Evolutionary conservation across 2,329 filamentous ascomycete genomes (phyloP).

Genomic region (Penicillium polonicum): DNA sequence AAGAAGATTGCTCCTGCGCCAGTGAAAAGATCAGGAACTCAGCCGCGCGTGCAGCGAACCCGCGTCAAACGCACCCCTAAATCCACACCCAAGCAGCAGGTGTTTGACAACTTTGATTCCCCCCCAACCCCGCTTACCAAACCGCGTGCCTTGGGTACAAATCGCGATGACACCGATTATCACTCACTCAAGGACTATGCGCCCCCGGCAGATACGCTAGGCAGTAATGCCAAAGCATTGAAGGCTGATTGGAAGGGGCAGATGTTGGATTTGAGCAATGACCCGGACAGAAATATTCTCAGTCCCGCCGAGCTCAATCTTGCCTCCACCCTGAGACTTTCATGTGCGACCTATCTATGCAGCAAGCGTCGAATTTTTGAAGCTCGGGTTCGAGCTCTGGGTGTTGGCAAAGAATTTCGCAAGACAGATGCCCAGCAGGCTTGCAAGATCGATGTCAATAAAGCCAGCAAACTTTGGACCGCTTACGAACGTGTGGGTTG

Average conservation of each 20-base stretch:
- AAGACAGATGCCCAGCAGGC: constrained; percentile 95
- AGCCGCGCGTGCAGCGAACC: constrained; percentile 32
- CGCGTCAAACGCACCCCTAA: constrained; percentile 43
- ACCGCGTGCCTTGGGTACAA: constrained; percentile 54
- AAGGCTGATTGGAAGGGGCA: constrained; percentile 87
- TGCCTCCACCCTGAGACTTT: constrained; percentile 75
- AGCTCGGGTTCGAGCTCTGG: constrained; percentile 65
- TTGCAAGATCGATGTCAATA: constrained; percentile 98
- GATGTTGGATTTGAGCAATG: constrained; percentile 70
- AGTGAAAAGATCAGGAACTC: constrained; percentile 28
- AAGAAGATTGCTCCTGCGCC: constrained; percentile 45
- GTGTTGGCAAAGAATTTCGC: constrained; percentile 77
- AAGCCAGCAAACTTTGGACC: constrained; percentile 87
- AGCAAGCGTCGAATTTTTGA: constrained; percentile 92
- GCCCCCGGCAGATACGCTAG: constrained; percentile 66
- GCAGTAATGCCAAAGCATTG: constrained; percentile 65
- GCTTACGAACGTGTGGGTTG: constrained; percentile 85
- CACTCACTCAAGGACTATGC: constrained; percentile 68
- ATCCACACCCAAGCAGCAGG: constrained; percentile 43
- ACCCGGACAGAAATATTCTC: constrained; percentile 68
- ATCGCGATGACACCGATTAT: constrained; percentile 81
- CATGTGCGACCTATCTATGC: constrained; percentile 83
- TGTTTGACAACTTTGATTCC: constrained; percentile 39
- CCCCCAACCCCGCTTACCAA: constrained; percentile 38
- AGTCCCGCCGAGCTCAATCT: constrained; percentile 75